Evolutionary conservation across 2,329 filamentous ascomycete species (phyloP), one percentile per base, ranked within the genome.

Genomic region (Paecilomyces fulvus): DNA sequence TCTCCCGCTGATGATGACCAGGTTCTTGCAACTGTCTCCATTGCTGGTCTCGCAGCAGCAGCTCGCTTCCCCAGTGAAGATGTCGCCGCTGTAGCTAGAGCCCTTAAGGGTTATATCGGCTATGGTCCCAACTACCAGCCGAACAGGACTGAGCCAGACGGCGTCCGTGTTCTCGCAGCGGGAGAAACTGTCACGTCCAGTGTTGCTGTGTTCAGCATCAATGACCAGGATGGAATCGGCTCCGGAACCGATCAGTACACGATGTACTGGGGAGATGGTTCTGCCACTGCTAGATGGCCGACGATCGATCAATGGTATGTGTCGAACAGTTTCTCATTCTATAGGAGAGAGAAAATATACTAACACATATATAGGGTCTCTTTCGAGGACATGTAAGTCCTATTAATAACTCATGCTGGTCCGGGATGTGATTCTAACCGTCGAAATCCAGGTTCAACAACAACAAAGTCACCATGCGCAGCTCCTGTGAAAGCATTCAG

Each of bases 241-340:
- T 50, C 53, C 10, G 58, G 55, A 30, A 30, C 51, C 14, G 56
- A 60, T 30, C 21, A 46, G 31, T 60, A 60, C 54, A 60, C 37
- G 2, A 31, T 58, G 9, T 63, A 61, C 57, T 17, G 37, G 3
- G 62, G 63, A 31, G 60, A 63, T 49, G 63, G 63, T 11, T 61
- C 60, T 9, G 14, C 52, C 11, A 55, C 23, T 3, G 43, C 31
- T 48, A 61, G 62, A 30, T 65, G 63, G 62, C 63, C 62, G 1
- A 43, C 54, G 25, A 55, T 54, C n/a, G 46, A 56, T 17, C 46
- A 58, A n/a, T 65, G 63, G 63, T 56, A 28, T 17, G 51, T 56
- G 20, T 33, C 28, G 8, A 21, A 23, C 55, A 5, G 21, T 30
- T 3, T 8, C 21, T 30, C 30, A 50, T 4, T 37, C 2, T n/a